Base-by-base conservation (phyloP, 2,329 filamentous ascomycete genomes). In the Botrytis elliptica region DNA sequence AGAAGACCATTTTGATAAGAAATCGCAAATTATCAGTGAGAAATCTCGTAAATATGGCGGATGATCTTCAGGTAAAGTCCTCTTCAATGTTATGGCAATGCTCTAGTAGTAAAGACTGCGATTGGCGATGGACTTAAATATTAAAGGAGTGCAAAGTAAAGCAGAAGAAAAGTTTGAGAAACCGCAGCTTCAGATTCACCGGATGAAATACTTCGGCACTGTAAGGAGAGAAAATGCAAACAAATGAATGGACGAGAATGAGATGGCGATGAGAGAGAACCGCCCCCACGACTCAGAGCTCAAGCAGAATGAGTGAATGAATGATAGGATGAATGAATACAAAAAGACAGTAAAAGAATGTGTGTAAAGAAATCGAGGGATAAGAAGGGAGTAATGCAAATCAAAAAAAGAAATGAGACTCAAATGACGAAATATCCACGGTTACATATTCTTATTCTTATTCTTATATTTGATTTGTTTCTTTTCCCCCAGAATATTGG, bases 241-340 rank as follows among this genome's bases (percentile, higher is more conserved):
- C 65, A 36, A 71, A 65, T n/a, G 70, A 68, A 59, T 22, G 70
- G 29, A 71, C 42, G 52, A 59, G 10, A 9, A 52, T 42, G 38
- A 9, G 62, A 49, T 20, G 70, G 57, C 49, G 49, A 42, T 42
- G n/a, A 22, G 49, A 55, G 25, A 52, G 29, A 67, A 59, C 18
- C 25, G 38, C 52, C 33, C 16, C 18, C 40, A 46, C 71, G 60
- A 44, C 14, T 71, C 29, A 42, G 29, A 14, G 46, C 57, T 68
- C 29, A 12, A 72, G 49, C 3, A 57, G 18, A 68, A 22, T 22
- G 22, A n/a, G 12, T 49, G 60, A 65, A 46, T 25, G 33, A 68
- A 9, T 29, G 16, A 65, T 20, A 38, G 46, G 33, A 64, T 33
- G 40, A 55, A 71, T 40, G 44, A 42, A n/a, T 38, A 22, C 22